Evolutionary conservation across 495 filamentous ascomycete genomes (phyloP).

Genomic region (Rostrohypoxylon terebratum): DNA sequence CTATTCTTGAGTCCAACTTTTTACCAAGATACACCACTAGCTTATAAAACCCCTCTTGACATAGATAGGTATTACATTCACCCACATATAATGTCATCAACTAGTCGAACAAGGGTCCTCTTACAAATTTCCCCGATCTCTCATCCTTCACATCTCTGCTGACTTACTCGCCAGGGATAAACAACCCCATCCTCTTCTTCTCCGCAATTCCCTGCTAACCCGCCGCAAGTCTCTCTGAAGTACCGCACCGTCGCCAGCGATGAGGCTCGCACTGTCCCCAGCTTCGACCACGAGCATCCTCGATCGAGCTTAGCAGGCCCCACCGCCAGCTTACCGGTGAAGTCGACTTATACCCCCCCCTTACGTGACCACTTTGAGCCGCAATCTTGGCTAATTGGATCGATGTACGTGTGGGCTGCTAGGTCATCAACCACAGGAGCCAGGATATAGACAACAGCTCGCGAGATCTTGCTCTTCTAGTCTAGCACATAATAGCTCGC

Average conservation of each 20-base stretch:
- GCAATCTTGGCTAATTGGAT: slow-evolving; percentile 4
- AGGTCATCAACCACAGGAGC: not conserved
- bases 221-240: slow-evolving; percentile 11
- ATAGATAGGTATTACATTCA: not conserved
- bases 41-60: not conserved
- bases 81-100: not conserved
- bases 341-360: not conserved
- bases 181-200: too few relatives aligned
- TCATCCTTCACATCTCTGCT: slow-evolving; percentile 3
- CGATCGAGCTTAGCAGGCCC: not conserved
- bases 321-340: slow-evolving; percentile 8
- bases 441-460: not conserved
- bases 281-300: slow-evolving; percentile 1
- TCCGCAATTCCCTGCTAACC: not conserved
- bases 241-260: not conserved
- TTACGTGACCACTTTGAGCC: slow-evolving; percentile 8
- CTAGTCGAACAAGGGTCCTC: not conserved
- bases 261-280: slow-evolving; percentile 35
- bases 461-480: slow-evolving; percentile 6
- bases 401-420: not conserved
- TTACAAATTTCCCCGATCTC: not conserved
- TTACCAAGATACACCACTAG: not conserved
- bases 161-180: not conserved
- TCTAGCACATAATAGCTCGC: not conserved
- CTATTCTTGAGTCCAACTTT: not conserved